These are phyloP conservation scores for Ceratobasidium sp. DNA, from an alignment of 1,284 basidiomycete species.

Conservation along the genomic window DNA sequence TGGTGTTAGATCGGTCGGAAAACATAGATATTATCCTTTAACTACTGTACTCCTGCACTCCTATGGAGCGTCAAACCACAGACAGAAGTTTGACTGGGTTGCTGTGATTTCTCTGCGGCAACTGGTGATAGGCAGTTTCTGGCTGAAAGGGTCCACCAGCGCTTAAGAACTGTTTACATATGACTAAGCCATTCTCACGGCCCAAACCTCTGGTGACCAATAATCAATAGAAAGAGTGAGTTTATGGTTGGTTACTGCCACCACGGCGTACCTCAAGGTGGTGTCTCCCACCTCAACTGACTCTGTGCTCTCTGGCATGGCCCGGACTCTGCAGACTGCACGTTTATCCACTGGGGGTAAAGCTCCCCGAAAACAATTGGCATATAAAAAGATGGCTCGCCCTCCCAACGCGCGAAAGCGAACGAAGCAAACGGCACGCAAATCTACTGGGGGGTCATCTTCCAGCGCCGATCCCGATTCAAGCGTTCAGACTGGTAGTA, in stretches of 20 bases:
- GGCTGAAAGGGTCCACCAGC: too few relatives aligned
- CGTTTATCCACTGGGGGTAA: conserved; percentile 40
- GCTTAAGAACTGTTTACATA: too few relatives aligned
- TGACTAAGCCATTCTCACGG: conserved; percentile 1
- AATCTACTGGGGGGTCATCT: conserved; percentile 2
- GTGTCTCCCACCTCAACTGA: background rate
- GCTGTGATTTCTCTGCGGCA: too few relatives aligned
- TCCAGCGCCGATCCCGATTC: background rate
- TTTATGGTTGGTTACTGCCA: background rate
- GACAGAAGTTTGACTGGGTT: too few relatives aligned
- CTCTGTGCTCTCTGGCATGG: conserved; percentile 31
- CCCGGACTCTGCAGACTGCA: conserved; percentile 46
- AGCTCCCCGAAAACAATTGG: conserved; percentile 25
- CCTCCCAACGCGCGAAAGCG: background rate
- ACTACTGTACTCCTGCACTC: too few relatives aligned
- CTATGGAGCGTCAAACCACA: too few relatives aligned
- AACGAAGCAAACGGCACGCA: conserved; percentile 16
- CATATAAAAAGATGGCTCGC: background rate
- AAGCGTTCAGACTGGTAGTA: background rate
- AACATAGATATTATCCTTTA: too few relatives aligned
- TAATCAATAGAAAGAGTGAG: conserved; percentile 6
- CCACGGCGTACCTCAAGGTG: background rate
- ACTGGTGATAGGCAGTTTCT: too few relatives aligned
- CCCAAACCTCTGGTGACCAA: background rate
- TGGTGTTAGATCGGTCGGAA: too few relatives aligned